Evolutionary conservation across 805 yeast species (phyloP).

Genomic region (Huiozyma naganishii): DNA sequence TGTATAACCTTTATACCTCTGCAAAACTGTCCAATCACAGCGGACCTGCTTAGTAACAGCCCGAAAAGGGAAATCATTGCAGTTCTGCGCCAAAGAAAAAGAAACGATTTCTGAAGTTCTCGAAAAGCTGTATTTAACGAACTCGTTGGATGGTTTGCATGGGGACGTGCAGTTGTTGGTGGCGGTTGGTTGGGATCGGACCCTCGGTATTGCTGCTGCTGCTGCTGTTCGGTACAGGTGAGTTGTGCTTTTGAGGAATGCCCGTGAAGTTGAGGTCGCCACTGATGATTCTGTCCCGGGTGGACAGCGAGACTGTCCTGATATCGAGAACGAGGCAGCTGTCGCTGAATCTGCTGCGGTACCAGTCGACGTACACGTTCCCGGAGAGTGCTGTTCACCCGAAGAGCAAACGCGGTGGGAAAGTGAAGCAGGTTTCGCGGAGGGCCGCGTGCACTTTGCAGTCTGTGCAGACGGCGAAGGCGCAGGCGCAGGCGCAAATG

Average conservation of each 20-base stretch:
- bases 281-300: not conserved
- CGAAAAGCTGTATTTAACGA: too few relatives aligned
- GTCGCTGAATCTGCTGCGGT: conserved; percentile 1
- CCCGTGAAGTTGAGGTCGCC: not conserved
- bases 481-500: too few relatives aligned
- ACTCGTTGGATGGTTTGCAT: too few relatives aligned
- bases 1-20: not conserved
- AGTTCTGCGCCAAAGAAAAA: too few relatives aligned
- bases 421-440: not conserved
- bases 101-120: too few relatives aligned
- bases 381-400: not conserved
- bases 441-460: conserved; percentile 1
- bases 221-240: too few relatives aligned
- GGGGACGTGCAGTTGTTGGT: too few relatives aligned
- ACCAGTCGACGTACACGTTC: conserved; percentile 1
- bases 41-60: not conserved
- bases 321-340: not conserved
- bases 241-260: not conserved
- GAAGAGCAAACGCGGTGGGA: not conserved
- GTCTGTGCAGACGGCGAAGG: not conserved
- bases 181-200: too few relatives aligned
- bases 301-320: not conserved
- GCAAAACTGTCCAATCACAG: not conserved
- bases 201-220: too few relatives aligned
- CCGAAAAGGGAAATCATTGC: too few relatives aligned